phyloP scores from a whole-genome alignment of 768 basidiomycete genomes.

The Crassisporium funariophilum region DNA sequence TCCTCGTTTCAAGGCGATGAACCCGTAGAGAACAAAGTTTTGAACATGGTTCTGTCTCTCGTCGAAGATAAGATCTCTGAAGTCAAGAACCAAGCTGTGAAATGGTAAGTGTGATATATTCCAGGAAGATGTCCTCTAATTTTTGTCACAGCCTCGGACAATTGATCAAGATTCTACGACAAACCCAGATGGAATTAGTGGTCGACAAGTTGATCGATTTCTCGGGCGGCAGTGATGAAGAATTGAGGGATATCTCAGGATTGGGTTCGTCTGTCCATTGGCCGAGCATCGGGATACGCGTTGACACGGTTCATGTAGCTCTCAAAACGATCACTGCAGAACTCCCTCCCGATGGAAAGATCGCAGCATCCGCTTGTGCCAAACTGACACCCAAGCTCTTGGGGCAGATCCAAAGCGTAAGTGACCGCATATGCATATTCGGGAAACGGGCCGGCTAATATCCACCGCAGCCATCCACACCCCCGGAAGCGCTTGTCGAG shows the following conservation, averaged over 20 bases:
- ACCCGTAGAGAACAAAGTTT: slow-evolving; percentile 77
- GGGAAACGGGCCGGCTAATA: background rate
- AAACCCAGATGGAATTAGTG: slow-evolving; percentile 80
- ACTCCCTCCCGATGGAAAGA: slow-evolving; percentile 78
- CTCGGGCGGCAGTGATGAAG: slow-evolving; percentile 86
- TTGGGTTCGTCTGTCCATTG: slow-evolving; percentile 60
- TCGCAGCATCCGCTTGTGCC: slow-evolving; percentile 77
- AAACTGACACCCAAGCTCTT: slow-evolving; percentile 86
- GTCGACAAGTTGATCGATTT: slow-evolving; percentile 89
- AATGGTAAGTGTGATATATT: slow-evolving; percentile 62
- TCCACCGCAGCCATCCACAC: slow-evolving; percentile 54
- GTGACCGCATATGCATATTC: slow-evolving; percentile 11
- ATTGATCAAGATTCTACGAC: slow-evolving; percentile 86
- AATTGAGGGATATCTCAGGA: slow-evolving; percentile 90
- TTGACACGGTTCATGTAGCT: slow-evolving; percentile 47
- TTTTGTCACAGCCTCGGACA: slow-evolving; percentile 68
- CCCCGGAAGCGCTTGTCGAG: slow-evolving; percentile 82
- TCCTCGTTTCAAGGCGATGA: slow-evolving; percentile 83
- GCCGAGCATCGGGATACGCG: background rate
- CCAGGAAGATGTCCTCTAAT: background rate
- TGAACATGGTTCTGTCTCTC: slow-evolving; percentile 80
- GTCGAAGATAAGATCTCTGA: slow-evolving; percentile 96
- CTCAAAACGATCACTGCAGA: slow-evolving; percentile 95
- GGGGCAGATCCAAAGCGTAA: slow-evolving; percentile 74
- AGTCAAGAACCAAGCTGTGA: slow-evolving; percentile 97